Percentiles rank a stretch among this genome's conserved stretches.
Conservation (phyloP, 331 rosid genomes). For the Quercus lobata region DNA sequence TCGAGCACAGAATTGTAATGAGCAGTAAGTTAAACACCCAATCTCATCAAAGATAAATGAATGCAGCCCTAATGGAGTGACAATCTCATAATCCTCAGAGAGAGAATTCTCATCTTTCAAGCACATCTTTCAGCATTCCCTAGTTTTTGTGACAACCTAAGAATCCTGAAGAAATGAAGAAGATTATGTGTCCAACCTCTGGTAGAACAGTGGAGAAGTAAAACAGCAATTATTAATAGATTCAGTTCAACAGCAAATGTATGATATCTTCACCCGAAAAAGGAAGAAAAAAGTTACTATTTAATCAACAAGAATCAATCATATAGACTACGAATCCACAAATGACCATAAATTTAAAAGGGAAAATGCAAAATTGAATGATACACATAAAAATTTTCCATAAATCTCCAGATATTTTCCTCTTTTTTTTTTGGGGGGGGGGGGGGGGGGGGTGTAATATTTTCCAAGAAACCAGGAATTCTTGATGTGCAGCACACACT, state of each 20-base stretch:
- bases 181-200: constrained; percentile 1
- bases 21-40: constrained; percentile 34
- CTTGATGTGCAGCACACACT: no score
- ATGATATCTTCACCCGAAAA: constrained; percentile 32
- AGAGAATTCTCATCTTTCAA: constrained; percentile 44
- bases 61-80: constrained; percentile 40
- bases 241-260: constrained; percentile 13
- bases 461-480: no score
- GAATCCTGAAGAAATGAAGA: constrained; percentile 9
- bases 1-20: constrained; percentile 23
- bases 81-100: constrained; percentile 32
- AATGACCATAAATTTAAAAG: not conserved
- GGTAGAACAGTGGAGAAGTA: constrained; percentile 1
- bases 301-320: not conserved
- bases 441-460: no score
- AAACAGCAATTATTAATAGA: constrained; percentile 19
- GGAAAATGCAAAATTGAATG: not conserved
- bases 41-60: constrained; percentile 40
- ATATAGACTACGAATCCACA: not conserved
- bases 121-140: constrained; percentile 99
- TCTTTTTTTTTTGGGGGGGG: no score
- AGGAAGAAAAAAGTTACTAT: not conserved
- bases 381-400: no score
- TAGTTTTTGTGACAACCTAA: constrained; percentile 33
- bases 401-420: no score